phyloP scores from a whole-genome alignment of 2,329 filamentous ascomycete species.

The Beauveria varroae region DNA sequence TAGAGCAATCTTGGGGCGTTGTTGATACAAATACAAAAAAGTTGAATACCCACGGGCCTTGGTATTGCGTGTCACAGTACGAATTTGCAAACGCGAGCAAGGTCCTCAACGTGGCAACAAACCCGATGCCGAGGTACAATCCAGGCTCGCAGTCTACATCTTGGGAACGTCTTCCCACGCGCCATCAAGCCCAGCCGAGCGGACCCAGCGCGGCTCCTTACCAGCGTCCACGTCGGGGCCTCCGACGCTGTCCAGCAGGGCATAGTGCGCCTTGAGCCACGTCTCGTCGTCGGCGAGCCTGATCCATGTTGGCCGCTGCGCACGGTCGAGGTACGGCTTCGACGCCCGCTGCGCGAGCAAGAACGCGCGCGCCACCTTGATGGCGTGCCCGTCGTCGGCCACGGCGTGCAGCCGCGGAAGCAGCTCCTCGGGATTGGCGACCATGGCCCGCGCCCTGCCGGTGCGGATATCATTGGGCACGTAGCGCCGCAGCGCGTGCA shows the following conservation, averaged over 20 bases:
- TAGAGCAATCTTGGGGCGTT: conserved; percentile 12
- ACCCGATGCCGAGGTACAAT: neutral
- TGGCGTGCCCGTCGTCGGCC: conserved; percentile 72
- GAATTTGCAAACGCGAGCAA: neutral
- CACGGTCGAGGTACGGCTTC: conserved; percentile 32
- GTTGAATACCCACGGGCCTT: conserved; percentile 11
- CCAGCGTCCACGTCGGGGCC: conserved; percentile 19
- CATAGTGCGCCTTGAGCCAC: conserved; percentile 54
- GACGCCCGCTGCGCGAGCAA: conserved; percentile 52
- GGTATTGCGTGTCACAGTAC: too few relatives aligned
- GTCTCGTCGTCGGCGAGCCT: conserved; percentile 45
- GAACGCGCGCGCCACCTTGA: conserved; percentile 67
- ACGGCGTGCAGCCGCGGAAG: conserved; percentile 39
- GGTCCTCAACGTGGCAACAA: neutral
- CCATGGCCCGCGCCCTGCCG: conserved; percentile 22
- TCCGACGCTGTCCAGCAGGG: conserved; percentile 57
- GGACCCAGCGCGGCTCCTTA: conserved; percentile 48
- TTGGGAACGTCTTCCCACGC: conserved; percentile 50
- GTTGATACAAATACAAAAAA: conserved; percentile 13
- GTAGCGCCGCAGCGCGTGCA: conserved; percentile 55
- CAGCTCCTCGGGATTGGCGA: conserved; percentile 39
- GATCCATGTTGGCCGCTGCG: conserved; percentile 37
- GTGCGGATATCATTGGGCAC: conserved; percentile 34
- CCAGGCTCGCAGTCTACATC: neutral
- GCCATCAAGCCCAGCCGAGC: conserved; percentile 54